Percentiles rank a stretch among this genome's conserved stretches.
phyloP scores from a whole-genome alignment of 176 grass and related monocot genomes.

The Panicum miliaceum region DNA sequence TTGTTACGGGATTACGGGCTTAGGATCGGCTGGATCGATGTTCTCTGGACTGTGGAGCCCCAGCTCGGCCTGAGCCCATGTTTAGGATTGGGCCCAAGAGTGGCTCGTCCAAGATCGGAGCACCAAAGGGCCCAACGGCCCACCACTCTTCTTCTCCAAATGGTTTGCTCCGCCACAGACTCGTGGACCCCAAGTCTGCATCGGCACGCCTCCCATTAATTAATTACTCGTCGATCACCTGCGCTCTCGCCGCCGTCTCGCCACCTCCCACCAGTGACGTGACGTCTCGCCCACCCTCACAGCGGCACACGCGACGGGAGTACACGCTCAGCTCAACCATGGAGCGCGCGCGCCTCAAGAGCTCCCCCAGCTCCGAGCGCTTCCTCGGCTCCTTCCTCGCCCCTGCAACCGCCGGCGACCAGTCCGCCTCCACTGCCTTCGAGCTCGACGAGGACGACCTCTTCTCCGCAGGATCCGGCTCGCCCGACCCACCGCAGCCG shows the following conservation, averaged over 20 bases:
- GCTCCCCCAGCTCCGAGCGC: constrained; percentile 54
- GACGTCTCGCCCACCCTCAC: constrained; percentile 10
- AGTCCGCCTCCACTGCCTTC: constrained; percentile 49
- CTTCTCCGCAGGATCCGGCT: constrained; percentile 54
- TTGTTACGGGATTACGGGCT: constrained; percentile 21
- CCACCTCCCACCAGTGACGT: constrained; percentile 43
- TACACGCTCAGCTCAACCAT: constrained; percentile 32
- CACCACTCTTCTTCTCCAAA: constrained; percentile 17
- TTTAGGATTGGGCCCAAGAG: background rate
- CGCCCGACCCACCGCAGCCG: constrained; percentile 43
- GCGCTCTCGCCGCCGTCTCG: constrained; percentile 29
- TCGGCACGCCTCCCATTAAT: constrained; percentile 23
- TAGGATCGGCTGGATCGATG: background rate
- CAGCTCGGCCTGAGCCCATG: background rate
- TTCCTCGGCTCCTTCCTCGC: constrained; percentile 59
- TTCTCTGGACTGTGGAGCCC: background rate
- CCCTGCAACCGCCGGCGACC: constrained; percentile 31
- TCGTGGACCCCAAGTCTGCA: constrained; percentile 38
- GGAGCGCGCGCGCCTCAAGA: constrained; percentile 56
- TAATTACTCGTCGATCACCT: constrained; percentile 15
- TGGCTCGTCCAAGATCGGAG: background rate
- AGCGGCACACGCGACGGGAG: background rate
- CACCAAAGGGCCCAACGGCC: background rate
- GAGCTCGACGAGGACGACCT: constrained; percentile 81
- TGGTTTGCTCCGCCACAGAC: background rate